Evolutionary conservation across 352 stramenopile genomes (phyloP).

Genomic region (Elongisporangium prolatum): DNA sequence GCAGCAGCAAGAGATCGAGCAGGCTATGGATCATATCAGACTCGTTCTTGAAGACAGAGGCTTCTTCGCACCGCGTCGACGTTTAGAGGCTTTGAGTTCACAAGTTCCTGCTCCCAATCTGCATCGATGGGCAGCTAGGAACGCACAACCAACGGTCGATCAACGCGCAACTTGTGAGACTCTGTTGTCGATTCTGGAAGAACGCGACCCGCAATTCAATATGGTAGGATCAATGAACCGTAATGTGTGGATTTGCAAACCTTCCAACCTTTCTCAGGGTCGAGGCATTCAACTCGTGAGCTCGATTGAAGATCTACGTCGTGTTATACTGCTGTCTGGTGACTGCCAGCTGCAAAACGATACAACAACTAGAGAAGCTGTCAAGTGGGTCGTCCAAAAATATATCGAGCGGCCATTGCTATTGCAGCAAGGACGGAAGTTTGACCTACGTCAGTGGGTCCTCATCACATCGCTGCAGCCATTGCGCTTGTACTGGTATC

Average conservation of each 20-base stretch:
- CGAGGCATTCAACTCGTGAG: conserved; percentile 56
- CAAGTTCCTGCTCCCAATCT: background rate
- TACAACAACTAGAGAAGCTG: background rate
- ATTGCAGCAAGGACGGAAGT: conserved; percentile 54
- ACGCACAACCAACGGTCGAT: background rate
- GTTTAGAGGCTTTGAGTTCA: background rate
- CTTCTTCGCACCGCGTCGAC: background rate
- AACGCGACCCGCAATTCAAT: conserved; percentile 41
- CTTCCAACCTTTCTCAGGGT: conserved; percentile 68
- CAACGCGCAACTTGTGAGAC: background rate
- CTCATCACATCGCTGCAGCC: conserved; percentile 62
- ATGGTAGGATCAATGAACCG: conserved; percentile 13
- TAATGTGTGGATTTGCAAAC: conserved; percentile 83
- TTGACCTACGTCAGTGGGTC: conserved; percentile 87
- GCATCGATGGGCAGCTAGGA: background rate
- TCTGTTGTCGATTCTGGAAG: background rate
- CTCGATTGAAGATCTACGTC: conserved; percentile 28
- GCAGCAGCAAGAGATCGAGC: background rate
- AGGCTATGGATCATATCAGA: background rate
- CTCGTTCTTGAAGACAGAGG: background rate
- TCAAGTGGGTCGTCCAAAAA: conserved; percentile 75
- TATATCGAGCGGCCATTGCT: conserved; percentile 81
- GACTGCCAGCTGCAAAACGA: background rate
- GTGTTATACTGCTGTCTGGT: background rate
- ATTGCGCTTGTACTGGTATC: conserved; percentile 58